Percentiles rank a stretch among this genome's conserved stretches.
phyloP scores from a whole-genome alignment of 352 stramenopile species.

The Phytophthora capsici region DNA sequence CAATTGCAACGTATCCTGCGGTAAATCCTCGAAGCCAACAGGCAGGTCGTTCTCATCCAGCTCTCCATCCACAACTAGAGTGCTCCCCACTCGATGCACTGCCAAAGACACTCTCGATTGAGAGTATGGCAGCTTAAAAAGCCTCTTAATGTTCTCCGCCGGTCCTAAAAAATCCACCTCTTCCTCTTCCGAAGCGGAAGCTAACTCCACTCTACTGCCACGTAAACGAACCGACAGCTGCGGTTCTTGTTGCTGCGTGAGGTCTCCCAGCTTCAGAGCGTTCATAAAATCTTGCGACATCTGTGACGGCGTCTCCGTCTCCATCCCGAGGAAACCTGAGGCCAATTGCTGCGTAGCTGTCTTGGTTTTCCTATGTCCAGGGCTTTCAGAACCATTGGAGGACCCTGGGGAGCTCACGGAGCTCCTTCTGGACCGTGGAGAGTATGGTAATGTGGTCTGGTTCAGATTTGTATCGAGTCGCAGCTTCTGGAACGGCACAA shows the following conservation, averaged over 20 bases:
- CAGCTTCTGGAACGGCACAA: conserved; percentile 87
- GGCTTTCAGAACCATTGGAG: conserved; percentile 21
- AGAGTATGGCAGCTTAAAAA: conserved; percentile 90
- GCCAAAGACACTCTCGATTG: conserved; percentile 79
- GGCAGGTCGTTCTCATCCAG: conserved; percentile 74
- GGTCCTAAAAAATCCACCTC: conserved; percentile 82
- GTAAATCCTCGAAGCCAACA: conserved; percentile 66
- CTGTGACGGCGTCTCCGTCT: conserved; percentile 31
- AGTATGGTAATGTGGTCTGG: conserved; percentile 66
- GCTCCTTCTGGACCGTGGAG: conserved; percentile 24
- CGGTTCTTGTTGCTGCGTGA: conserved; percentile 57
- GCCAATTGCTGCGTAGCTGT: conserved; percentile 42
- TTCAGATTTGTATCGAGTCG: conserved; percentile 82
- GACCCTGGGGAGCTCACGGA: conserved; percentile 22
- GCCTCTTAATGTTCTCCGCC: conserved; percentile 86
- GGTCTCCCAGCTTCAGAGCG: conserved; percentile 61
- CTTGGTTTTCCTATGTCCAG: conserved; percentile 21
- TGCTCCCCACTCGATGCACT: conserved; percentile 80
- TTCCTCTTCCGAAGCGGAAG: conserved; percentile 70
- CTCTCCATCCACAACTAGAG: conserved; percentile 83
- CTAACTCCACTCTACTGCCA: conserved; percentile 70
- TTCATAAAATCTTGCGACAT: conserved; percentile 79
- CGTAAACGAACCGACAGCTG: conserved; percentile 79
- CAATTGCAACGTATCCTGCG: conserved; percentile 64
- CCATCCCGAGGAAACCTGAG: conserved; percentile 39